phyloP scores from a whole-genome alignment of 306 rosid genomes.

The Aeschynomene evenia region DNA sequence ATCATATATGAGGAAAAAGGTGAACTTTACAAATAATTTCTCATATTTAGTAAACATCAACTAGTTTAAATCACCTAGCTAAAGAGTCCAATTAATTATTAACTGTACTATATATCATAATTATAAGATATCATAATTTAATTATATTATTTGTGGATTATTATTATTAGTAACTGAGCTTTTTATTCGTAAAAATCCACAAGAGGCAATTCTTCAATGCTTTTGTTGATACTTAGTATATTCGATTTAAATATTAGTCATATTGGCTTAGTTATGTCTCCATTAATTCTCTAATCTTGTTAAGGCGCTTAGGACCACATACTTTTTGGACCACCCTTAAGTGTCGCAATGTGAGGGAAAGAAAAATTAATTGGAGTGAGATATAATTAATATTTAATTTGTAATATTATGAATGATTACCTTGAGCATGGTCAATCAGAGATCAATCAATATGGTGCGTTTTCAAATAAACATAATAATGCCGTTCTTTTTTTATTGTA shows the following conservation, averaged over 20 bases:
- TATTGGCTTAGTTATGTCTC: not conserved
- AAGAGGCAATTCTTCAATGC: not conserved
- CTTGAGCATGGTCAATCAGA: constrained; percentile 11
- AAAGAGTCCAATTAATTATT: no score
- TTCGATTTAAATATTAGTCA: not conserved
- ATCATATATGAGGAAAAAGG: no score
- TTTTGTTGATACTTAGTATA: not conserved
- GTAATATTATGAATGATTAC: not conserved
- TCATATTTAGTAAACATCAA: no score
- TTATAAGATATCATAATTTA: no score
- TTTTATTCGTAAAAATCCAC: not conserved
- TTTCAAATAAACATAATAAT: not conserved
- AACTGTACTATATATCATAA: no score
- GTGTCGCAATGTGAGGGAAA: not conserved
- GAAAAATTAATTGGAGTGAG: not conserved
- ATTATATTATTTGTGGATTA: no score
- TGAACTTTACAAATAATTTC: no score
- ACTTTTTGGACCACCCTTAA: not conserved
- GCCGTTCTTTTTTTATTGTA: not conserved
- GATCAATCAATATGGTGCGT: not conserved
- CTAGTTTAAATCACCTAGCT: no score
- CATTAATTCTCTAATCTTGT: not conserved
- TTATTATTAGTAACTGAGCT: not conserved
- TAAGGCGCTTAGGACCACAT: constrained; percentile 16
- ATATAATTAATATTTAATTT: no score